Percentiles rank a stretch among this genome's conserved stretches.
Evolutionary conservation across 2,329 filamentous ascomycete genomes (phyloP).

Genomic region (Trichothecium roseum): DNA sequence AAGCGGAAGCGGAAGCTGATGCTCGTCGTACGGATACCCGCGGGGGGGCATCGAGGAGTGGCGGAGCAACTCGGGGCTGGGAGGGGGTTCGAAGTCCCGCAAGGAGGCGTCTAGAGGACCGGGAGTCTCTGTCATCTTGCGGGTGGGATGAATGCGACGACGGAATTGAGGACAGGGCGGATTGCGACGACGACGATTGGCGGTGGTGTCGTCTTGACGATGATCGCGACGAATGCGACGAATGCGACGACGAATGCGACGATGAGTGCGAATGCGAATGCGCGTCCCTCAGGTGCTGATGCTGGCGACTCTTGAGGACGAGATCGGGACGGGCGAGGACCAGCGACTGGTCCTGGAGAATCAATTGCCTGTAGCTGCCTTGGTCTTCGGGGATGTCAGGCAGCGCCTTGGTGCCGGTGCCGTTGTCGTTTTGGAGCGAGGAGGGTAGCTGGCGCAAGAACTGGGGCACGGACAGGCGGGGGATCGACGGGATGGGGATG

Average conservation of each 20-base stretch:
- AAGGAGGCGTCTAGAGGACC: conserved; percentile 40
- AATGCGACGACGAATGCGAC: conserved; percentile 6
- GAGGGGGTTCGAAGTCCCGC: conserved; percentile 43
- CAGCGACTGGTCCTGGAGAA: conserved; percentile 21
- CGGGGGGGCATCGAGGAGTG: conserved; percentile 22
- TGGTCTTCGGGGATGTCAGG: conserved; percentile 12
- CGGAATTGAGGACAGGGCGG: conserved; percentile 6
- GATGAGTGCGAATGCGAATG: not conserved
- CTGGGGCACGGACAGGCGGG: conserved; percentile 9
- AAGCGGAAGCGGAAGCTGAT: conserved; percentile 1
- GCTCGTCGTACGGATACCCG: conserved; percentile 11
- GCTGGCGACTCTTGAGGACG: conserved; percentile 6
- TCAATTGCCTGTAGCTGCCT: conserved; percentile 12
- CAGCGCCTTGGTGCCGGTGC: no score
- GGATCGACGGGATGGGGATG: conserved; percentile 15
- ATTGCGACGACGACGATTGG: not conserved
- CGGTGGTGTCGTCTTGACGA: not conserved
- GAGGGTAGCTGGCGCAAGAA: conserved; percentile 3
- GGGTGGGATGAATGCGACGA: conserved; percentile 6
- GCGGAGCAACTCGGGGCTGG: conserved; percentile 20
- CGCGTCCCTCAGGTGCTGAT: not conserved
- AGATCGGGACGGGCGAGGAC: conserved; percentile 19
- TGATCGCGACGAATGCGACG: conserved; percentile 6
- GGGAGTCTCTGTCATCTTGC: conserved; percentile 21
- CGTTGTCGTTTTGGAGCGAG: conserved; percentile 8